These are phyloP conservation scores for Rhodomyrtus psidioides DNA, from an alignment of 441 rosid species.

Conservation along the genomic window DNA sequence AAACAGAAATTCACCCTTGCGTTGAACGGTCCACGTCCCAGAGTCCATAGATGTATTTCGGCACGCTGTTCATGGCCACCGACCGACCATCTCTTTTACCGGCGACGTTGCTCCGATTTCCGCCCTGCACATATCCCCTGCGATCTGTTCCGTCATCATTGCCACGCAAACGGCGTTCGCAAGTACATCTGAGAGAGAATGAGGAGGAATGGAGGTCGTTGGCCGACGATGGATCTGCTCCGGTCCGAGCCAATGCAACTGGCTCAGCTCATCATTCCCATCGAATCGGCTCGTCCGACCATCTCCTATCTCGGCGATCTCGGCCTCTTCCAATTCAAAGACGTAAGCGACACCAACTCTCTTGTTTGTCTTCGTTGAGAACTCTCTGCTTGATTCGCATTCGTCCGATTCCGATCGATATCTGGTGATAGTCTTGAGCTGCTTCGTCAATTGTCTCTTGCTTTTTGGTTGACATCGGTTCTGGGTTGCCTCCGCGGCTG, in stretches of 20 bases:
- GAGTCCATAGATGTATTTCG: neutral
- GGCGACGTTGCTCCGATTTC: neutral
- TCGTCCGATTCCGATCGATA: neutral
- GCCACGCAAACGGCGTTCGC: neutral
- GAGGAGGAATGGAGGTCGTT: neutral
- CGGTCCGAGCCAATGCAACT: conserved; percentile 24
- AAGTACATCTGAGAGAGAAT: neutral
- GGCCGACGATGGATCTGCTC: conserved; percentile 20
- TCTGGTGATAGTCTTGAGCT: neutral
- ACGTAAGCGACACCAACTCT: conserved; percentile 1
- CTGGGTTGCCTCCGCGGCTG: neutral
- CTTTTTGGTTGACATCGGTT: neutral
- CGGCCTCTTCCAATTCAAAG: conserved; percentile 21
- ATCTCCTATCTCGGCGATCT: conserved; percentile 19
- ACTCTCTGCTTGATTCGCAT: neutral
- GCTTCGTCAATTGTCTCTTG: neutral
- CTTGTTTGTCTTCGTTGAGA: neutral
- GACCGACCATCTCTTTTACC: neutral
- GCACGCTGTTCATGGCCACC: neutral
- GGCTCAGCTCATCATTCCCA: conserved; percentile 21
- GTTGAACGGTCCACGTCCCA: neutral
- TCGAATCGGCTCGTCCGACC: conserved; percentile 12
- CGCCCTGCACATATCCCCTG: neutral
- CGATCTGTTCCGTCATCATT: neutral
- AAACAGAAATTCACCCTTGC: neutral